A percentile compares a stretch with the other conserved stretches of the same genome.
Evolutionary conservation across 2,329 filamentous ascomycete genomes (phyloP).

Genomic region (Clonostachys rosea): DNA sequence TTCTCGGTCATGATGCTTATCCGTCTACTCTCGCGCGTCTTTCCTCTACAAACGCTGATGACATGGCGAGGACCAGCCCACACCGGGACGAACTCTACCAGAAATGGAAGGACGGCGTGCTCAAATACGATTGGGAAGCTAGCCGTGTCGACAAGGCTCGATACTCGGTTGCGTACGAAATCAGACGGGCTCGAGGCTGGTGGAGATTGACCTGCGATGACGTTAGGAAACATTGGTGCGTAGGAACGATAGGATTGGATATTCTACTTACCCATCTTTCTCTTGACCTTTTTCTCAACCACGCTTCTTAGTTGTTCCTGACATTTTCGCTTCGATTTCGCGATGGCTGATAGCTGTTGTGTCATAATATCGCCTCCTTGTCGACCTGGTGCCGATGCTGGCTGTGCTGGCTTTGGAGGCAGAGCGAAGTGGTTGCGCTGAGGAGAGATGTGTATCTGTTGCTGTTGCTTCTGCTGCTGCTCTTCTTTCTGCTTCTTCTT

Average conservation of each 20-base stretch:
- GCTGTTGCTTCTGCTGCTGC: background rate
- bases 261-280: slow-evolving; percentile 3
- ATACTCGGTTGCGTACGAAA: slow-evolving; percentile 14
- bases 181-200: slow-evolving; percentile 18
- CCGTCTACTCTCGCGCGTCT: slow-evolving; percentile 22
- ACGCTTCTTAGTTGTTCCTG: slow-evolving; percentile 24
- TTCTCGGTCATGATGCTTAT: slow-evolving; percentile 34
- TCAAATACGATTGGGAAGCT: slow-evolving; percentile 36
- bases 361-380: slow-evolving; percentile 5
- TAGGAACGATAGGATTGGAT: background rate
- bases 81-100: slow-evolving; percentile 31
- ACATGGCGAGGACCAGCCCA: slow-evolving; percentile 34
- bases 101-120: slow-evolving; percentile 35
- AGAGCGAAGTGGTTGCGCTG: no score
- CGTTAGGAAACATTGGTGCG: background rate
- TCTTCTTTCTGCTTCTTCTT: background rate
- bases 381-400: background rate
- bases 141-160: slow-evolving; percentile 21
- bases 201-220: background rate
- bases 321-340: slow-evolving; percentile 25
- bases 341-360: slow-evolving; percentile 12
- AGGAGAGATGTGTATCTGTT: background rate
- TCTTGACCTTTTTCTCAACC: slow-evolving; percentile 25
- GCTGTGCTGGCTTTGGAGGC: background rate
- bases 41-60: slow-evolving; percentile 29